Percentiles rank a stretch among this genome's conserved stretches.
phyloP scores from a whole-genome alignment of 1,139 yeast genomes.

The Candida neerlandica region DNA sequence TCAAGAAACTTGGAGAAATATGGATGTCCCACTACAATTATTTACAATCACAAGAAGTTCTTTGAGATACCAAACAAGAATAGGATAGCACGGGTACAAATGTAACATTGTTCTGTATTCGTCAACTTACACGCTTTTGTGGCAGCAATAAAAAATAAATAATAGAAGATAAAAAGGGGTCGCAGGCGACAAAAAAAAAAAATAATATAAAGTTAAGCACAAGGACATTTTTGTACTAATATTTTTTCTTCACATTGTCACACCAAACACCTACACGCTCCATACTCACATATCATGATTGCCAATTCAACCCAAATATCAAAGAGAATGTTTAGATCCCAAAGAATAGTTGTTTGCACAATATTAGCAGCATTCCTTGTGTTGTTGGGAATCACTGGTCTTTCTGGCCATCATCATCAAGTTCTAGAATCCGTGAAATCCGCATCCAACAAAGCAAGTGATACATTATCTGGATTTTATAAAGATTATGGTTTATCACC shows the following conservation, averaged over 20 bases:
- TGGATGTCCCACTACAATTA: constrained; percentile 26
- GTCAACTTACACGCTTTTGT: not conserved
- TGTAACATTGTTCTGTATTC: not conserved
- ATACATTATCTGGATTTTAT: constrained; percentile 17
- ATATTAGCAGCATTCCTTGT: constrained; percentile 26
- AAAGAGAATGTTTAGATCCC: constrained; percentile 33
- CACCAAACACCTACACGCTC: not conserved
- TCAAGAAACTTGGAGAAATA: constrained; percentile 27
- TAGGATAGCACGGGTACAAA: not conserved
- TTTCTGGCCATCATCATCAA: constrained; percentile 25
- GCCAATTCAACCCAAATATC: constrained; percentile 35
- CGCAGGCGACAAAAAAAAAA: too few species aligned
- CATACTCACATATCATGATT: constrained; percentile 17
- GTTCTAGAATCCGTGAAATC: constrained; percentile 18
- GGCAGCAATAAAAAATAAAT: too few species aligned
- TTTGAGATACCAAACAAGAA: not conserved
- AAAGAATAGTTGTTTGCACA: constrained; percentile 24
- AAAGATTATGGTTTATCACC: constrained; percentile 9
- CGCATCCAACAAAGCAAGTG: constrained; percentile 19
- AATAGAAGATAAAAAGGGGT: not conserved
- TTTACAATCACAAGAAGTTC: not conserved
- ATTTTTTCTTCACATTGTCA: too few species aligned
- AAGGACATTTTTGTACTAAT: not conserved
- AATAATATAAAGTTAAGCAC: too few species aligned
- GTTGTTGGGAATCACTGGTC: constrained; percentile 25